Base-by-base conservation (phyloP, 352 stramenopile species). In the Phytophthora crassamura region DNA sequence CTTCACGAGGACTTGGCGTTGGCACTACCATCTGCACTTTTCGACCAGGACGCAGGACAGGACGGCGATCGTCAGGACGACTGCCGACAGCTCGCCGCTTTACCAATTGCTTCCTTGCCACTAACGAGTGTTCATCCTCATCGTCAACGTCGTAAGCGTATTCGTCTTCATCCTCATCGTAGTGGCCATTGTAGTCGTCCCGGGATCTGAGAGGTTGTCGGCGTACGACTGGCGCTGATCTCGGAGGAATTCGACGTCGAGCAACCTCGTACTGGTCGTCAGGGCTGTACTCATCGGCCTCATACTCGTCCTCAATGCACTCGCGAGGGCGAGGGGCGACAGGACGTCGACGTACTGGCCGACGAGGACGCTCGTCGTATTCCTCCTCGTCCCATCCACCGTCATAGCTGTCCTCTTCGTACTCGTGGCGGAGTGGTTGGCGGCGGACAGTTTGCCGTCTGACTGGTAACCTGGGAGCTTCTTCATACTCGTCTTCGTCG, bases 1-100 rank as follows among this genome's bases (percentile, higher is more conserved):
- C 28, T 41, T 75, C 56, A 46, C 36, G 52, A 42, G 45, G 28
- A 16, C 46, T 62, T 32, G 45, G 25, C n/a, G 8, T 46, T 4
- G 47, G 48, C 28, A 25, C 54, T 36, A 78, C 50, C 50, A 80
- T 68, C 40, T 74, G 65, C 16, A 80, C 73, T 42, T 67, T 80
- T 32, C 66, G 60, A 12, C 40, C 54, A 52, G 42, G 52, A 25
- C 16, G 20, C 20, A 57, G 12, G 45, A 56, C 53, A 10, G 43
- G 22, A 5, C 15, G 48, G 6, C 12, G 42, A 16, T 11, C 46
- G 35, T 59, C 39, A 11, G 3, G 7, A 5, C 40, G 53, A 59
- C n/a, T 51, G 14, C n/a, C 39, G 12, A 66, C 14, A 39, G 54
- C n/a, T 66, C 55, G 42, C 16, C 58, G 64, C 39, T 59, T 65